Evolutionary conservation across 176 grass and related monocot genomes (phyloP).

Genomic region (Pharus latifolius): DNA sequence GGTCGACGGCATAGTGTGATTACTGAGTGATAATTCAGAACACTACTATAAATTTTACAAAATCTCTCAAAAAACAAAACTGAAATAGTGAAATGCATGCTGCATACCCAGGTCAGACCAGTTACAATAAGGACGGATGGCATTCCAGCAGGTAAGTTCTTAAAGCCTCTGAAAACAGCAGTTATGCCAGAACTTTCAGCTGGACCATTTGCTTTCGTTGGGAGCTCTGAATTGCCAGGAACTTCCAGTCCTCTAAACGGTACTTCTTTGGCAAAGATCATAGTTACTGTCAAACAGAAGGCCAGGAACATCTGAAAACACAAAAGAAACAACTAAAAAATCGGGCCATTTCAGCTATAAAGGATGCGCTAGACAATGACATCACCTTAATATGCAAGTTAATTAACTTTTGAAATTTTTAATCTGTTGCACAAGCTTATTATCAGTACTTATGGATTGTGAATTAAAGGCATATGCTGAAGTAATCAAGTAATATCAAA

Average conservation of each 20-base stretch:
- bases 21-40: not conserved
- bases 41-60: not conserved
- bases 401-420: not conserved
- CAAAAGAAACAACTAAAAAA: not conserved
- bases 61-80: not conserved
- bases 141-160: conserved; percentile 84
- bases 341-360: not conserved
- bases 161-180: conserved; percentile 42
- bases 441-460: not conserved
- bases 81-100: not conserved
- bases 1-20: not conserved
- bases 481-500: not conserved
- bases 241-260: conserved; percentile 19
- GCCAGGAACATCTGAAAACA: conserved; percentile 52
- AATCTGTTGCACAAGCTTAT: not conserved
- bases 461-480: not conserved
- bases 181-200: conserved; percentile 16
- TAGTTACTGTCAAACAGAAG: conserved; percentile 25
- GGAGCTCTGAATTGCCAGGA: conserved; percentile 3
- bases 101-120: conserved; percentile 72
- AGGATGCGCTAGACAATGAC: not conserved
- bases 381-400: not conserved
- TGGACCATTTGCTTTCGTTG: conserved; percentile 32
- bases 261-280: conserved; percentile 65
- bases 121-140: conserved; percentile 76